A percentile compares a stretch with the other conserved stretches of the same genome.
Conservation (phyloP, 2,329 filamentous ascomycete species). For the Alternaria tenuissima region DNA sequence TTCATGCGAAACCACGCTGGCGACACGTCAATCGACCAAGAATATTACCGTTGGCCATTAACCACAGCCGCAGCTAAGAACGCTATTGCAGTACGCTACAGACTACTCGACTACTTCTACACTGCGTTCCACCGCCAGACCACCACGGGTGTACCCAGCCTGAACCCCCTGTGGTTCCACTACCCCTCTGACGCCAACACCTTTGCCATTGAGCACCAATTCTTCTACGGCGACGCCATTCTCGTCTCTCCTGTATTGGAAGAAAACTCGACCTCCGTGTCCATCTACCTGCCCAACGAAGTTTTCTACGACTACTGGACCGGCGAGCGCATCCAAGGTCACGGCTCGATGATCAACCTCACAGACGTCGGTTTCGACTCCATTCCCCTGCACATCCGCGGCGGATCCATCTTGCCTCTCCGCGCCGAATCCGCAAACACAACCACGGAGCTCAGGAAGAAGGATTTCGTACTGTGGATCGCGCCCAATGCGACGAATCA, state of each 20-base stretch:
- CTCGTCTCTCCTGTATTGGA: constrained; percentile 65
- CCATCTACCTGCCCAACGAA: constrained; percentile 65
- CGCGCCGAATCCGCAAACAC: constrained; percentile 66
- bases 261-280: constrained; percentile 61
- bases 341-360: constrained; percentile 56
- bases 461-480: constrained; percentile 76
- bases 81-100: constrained; percentile 74
- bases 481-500: constrained; percentile 68
- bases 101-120: constrained; percentile 79
- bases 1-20: constrained; percentile 78
- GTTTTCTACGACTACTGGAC: constrained; percentile 69
- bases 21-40: constrained; percentile 65
- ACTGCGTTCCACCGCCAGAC: constrained; percentile 71
- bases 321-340: constrained; percentile 57
- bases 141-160: constrained; percentile 67
- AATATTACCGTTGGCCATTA: constrained; percentile 60
- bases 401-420: constrained; percentile 69
- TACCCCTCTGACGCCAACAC: constrained; percentile 67
- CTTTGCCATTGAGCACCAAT: constrained; percentile 62
- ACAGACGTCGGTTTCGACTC: constrained; percentile 58
- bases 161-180: constrained; percentile 75
- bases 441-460: constrained; percentile 68
- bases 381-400: constrained; percentile 72
- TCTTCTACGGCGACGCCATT: constrained; percentile 66
- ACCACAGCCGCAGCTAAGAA: constrained; percentile 71